Conservation (phyloP, 257 asterid species). For the Scutellaria baicalensis region DNA sequence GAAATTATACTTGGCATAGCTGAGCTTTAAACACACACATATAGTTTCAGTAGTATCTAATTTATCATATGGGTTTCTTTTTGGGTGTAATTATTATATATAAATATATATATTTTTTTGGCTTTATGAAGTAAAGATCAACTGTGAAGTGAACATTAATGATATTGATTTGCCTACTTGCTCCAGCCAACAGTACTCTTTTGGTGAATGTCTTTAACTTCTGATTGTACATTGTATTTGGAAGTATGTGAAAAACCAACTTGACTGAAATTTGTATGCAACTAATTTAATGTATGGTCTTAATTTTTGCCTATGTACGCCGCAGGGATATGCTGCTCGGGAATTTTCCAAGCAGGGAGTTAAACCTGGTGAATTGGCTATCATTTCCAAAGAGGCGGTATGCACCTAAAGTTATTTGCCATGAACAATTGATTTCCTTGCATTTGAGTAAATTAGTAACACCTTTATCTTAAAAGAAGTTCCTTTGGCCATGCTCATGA, state of each 20-base stretch:
- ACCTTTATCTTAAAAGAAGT: background rate
- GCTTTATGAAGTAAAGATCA: background rate
- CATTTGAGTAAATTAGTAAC: background rate
- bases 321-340: conserved; percentile 95
- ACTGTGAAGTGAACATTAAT: background rate
- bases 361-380: conserved; percentile 76
- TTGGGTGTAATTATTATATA: background rate
- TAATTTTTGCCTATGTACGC: conserved; percentile 7
- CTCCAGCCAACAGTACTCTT: background rate
- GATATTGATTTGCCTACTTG: background rate
- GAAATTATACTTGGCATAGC: background rate
- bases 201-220: background rate
- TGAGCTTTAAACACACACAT: background rate
- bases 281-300: background rate
- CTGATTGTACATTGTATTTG: background rate
- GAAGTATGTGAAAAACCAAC: background rate
- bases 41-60: background rate
- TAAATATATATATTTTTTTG: no score
- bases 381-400: conserved; percentile 95
- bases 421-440: background rate
- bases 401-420: conserved; percentile 9
- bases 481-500: background rate
- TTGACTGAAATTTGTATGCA: background rate
- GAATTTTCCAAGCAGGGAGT: conserved; percentile 94
- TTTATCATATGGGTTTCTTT: background rate